Percentiles rank a stretch among this genome's conserved stretches.
phyloP scores from a whole-genome alignment of 2,329 filamentous ascomycete genomes.

The Penicillium corylophilum region DNA sequence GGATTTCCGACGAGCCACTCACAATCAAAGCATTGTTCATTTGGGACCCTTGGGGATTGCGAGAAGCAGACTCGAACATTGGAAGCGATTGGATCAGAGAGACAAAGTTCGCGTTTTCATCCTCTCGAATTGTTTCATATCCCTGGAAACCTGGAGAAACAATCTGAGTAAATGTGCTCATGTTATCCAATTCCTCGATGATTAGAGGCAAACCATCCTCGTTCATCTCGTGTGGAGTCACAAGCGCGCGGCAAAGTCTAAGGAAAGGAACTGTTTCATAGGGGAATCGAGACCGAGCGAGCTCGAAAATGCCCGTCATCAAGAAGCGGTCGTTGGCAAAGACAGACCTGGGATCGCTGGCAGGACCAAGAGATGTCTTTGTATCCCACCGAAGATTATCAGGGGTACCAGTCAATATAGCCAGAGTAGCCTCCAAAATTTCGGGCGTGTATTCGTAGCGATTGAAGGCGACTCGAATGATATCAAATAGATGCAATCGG shows the following conservation, averaged over 20 bases:
- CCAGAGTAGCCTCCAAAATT: slow-evolving; percentile 64
- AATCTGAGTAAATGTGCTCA: slow-evolving; percentile 73
- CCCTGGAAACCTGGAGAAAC: slow-evolving; percentile 70
- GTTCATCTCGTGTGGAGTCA: slow-evolving; percentile 45
- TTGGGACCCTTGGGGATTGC: slow-evolving; percentile 21
- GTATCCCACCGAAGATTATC: slow-evolving; percentile 20
- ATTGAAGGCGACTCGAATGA: slow-evolving; percentile 66
- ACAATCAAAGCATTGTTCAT: slow-evolving; percentile 36
- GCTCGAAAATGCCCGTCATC: slow-evolving; percentile 60
- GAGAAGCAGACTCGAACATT: slow-evolving; percentile 37
- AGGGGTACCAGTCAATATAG: slow-evolving; percentile 56
- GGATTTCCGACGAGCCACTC: slow-evolving; percentile 38
- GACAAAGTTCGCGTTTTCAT: slow-evolving; percentile 80
- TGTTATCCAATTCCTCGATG: slow-evolving; percentile 64
- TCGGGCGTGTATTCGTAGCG: slow-evolving; percentile 72
- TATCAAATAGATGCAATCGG: slow-evolving; percentile 65
- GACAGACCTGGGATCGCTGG: slow-evolving; percentile 45
- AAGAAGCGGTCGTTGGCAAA: slow-evolving; percentile 60
- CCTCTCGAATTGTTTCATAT: slow-evolving; percentile 78
- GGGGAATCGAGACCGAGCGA: slow-evolving; percentile 75
- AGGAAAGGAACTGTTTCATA: slow-evolving; percentile 81
- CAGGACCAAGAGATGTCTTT: slow-evolving; percentile 15
- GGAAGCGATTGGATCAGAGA: slow-evolving; percentile 60
- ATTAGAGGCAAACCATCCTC: slow-evolving; percentile 54
- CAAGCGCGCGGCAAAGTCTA: slow-evolving; percentile 66